Evolutionary conservation across 306 rosid genomes (phyloP), one percentile per base, ranked within the genome.

Genomic region (Oemleria cerasiformis): DNA sequence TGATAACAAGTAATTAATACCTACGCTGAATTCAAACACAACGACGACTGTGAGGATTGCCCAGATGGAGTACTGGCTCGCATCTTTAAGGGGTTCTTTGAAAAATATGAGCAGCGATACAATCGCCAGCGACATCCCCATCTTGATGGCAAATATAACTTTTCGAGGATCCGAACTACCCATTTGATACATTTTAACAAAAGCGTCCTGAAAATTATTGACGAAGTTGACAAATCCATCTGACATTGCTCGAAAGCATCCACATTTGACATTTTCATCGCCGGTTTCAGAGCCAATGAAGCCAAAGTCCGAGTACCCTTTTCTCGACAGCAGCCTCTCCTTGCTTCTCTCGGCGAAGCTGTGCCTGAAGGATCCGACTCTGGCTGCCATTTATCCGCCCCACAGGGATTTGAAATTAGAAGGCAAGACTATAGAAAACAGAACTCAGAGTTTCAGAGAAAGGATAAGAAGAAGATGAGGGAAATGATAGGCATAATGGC

Each of bases 21-120:
- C 96, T 16, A 90, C 72, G 86, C 92, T 90, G 79, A 84, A 90
- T 75, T 90, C 96, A 50, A 90, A 90, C 42, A 90, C 92, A 9
- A 90, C 92, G 0, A 90, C 87, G 15, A 90, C 91, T 0, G 96
- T 90, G 76, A 90, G 87, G 9, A 90, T 79, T 14, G 91, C 93
- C 96, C 96, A 90, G 67, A 90, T 71, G 17, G 89, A 80, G 49
- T 90, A 90, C 50, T 77, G 86, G 76, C 83, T 74, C 20, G 71
- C 45, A 7, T 75, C 36, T n/a, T 70, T 21, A 9, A 85, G 80
- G 9, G 80, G 81, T 39, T 86, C 89, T 66, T 79, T 80, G 53
- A 90, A 68, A 61, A 84, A 86, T 10, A 88, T 81, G 62, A 84
- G 72, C 16, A 88, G 84, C 3, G 93, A 86, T 0, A 84, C 89